Percentiles rank a stretch among this genome's conserved stretches.
Conservation (phyloP, 345 rosid genomes). For the Mercurialis annua region DNA sequence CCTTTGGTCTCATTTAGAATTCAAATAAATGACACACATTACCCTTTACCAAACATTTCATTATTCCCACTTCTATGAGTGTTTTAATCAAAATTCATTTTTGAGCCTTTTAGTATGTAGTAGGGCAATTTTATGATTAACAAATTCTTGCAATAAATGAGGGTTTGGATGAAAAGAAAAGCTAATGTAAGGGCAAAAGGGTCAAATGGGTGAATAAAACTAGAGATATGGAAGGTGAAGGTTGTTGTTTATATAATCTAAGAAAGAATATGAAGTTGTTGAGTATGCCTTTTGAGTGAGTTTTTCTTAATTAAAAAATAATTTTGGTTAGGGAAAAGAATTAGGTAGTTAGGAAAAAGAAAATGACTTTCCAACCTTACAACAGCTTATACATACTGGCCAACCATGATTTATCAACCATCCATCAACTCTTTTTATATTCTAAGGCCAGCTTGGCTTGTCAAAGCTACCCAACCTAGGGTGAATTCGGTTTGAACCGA, state of each 20-base stretch:
- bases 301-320: slow-evolving; percentile 9
- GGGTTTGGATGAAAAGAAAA: not conserved
- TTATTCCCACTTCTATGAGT: not conserved
- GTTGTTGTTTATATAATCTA: slow-evolving; percentile 9
- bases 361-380: slow-evolving; percentile 72
- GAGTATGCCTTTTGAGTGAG: slow-evolving; percentile 34
- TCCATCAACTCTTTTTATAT: not conserved
- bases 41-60: not conserved
- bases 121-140: too few relatives aligned
- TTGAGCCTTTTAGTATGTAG: not conserved
- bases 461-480: not conserved
- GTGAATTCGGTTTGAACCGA: too few relatives aligned
- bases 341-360: slow-evolving; percentile 46
- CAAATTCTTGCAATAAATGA: too few relatives aligned
- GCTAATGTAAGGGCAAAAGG: not conserved
- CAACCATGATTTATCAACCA: slow-evolving; percentile 29
- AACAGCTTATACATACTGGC: slow-evolving; percentile 45
- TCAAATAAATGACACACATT: not conserved
- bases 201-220: not conserved
- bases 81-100: not conserved
- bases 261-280: slow-evolving; percentile 22
- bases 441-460: slow-evolving; percentile 8
- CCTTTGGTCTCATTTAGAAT: not conserved
- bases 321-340: slow-evolving; percentile 11
- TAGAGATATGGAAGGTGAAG: not conserved